Evolutionary conservation across 352 stramenopile genomes (phyloP), one percentile per base, ranked within the genome.

Genomic region (Globisporangium spiculum): DNA sequence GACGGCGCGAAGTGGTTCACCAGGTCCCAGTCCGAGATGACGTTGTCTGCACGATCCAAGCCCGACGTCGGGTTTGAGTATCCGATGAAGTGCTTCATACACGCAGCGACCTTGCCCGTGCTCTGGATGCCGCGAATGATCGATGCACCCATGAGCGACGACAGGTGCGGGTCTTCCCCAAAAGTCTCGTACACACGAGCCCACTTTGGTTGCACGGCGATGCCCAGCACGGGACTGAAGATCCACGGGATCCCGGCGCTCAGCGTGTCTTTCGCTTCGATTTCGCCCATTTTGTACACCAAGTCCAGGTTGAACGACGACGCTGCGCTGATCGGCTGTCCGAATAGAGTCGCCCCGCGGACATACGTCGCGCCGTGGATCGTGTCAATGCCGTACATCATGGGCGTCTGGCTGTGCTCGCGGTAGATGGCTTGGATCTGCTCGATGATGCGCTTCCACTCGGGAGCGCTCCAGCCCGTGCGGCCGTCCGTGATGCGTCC

Each of bases 161-260:
- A 86, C 7, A 97, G 2, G 30, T 79, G 58, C n/a, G 90, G 90
- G 72, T 97, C 91, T 74, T 98, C 92, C 27, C 94, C 94, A 74
- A 98, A 98, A 3, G 92, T 98, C 73, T 98, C 93, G 68, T 93
- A 98, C n/a, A 96, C 80, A 4, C 94, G 84, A 27, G 88, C 75
- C 92, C 93, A 98, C 62, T 89, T 83, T 1, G 91, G 89, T 60
- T 94, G 76, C 41, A 83, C 69, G 24, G 95, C 76, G 61, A 95
- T 90, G 0, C 84, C 92, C 22, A 98, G 68, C 12, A 98, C 79
- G 0, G 94, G 93, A 61, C 83, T 88, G 71, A 98, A 98, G 7
- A 98, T 72, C 94, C 92, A 98, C 36, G 84, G 84, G 32, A 98
- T 96, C 0, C 91, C 94, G 0, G 90, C 91, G 24, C 75, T 87